A percentile compares a stretch with the other conserved stretches of the same genome.
Evolutionary conservation across 768 basidiomycete genomes (phyloP).

Genomic region (Suillus spraguei): DNA sequence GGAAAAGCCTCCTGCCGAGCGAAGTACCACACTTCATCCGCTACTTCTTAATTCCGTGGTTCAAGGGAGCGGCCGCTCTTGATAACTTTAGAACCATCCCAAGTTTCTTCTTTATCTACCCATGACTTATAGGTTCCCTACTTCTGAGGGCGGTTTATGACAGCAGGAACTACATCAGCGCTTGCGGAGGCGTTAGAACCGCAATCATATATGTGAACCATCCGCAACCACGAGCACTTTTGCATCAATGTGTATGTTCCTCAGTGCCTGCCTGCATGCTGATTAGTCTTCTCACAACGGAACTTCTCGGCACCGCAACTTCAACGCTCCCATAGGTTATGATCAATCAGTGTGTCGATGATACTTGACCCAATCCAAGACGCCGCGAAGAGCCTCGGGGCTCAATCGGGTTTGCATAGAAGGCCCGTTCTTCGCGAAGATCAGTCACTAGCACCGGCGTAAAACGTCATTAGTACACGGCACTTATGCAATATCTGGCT

Average conservation of each 20-base stretch:
- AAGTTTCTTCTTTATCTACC: neutral
- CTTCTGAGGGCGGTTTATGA: neutral
- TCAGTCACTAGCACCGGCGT: neutral
- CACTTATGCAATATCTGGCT: neutral
- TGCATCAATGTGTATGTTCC: neutral
- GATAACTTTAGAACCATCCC: neutral
- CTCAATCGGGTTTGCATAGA: neutral
- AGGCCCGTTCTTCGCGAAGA: slow-evolving; percentile 4
- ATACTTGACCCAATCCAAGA: neutral
- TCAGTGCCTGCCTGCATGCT: neutral
- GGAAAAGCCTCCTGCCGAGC: slow-evolving; percentile 6
- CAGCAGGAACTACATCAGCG: too few relatives aligned
- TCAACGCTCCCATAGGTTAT: neutral
- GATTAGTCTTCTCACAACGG: slow-evolving; percentile 3
- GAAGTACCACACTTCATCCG: neutral
- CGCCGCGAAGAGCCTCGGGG: neutral
- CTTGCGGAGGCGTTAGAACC: neutral
- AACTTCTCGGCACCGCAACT: neutral
- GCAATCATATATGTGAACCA: too few relatives aligned
- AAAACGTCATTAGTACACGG: neutral
- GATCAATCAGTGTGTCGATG: neutral
- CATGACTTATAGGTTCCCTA: neutral
- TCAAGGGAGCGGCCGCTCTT: neutral
- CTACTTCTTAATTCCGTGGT: neutral
- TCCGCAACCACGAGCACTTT: neutral